Conservation (phyloP, 345 rosid genomes). For the Gossypium australe region DNA sequence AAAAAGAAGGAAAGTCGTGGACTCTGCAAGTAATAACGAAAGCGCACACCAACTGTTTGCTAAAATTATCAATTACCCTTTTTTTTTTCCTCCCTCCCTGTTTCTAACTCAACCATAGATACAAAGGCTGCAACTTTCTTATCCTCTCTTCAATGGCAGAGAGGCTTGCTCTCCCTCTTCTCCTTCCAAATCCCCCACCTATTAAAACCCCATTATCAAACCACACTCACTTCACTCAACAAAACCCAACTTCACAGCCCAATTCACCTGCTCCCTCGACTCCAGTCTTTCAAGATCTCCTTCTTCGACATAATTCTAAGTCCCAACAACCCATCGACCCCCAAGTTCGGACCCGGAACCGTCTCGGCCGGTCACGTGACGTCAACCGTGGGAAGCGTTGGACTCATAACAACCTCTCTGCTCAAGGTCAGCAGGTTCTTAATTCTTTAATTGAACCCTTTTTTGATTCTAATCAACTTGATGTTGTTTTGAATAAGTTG, state of each 20-base stretch:
- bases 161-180: constrained; percentile 64
- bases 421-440: constrained; percentile 57
- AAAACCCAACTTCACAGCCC: constrained; percentile 18
- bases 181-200: constrained; percentile 55
- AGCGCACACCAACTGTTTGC: neutral
- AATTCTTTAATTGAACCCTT: constrained; percentile 43
- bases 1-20: neutral
- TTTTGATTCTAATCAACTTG: constrained; percentile 45
- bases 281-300: constrained; percentile 41
- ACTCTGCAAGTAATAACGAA: neutral
- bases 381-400: constrained; percentile 75
- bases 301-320: constrained; percentile 29
- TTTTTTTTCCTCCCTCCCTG: neutral
- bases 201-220: constrained; percentile 37
- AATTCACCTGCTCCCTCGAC: constrained; percentile 28
- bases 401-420: constrained; percentile 60
- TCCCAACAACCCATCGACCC: constrained; percentile 23
- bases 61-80: constrained; percentile 6
- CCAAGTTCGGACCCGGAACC: constrained; percentile 37
- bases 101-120: constrained; percentile 1
- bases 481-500: constrained; percentile 31
- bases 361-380: constrained; percentile 63
- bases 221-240: constrained; percentile 28
- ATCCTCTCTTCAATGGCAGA: constrained; percentile 51
- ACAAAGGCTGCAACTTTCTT: neutral